Evolutionary conservation across 2,329 filamentous ascomycete genomes (phyloP).

Genomic region (Fusarium palustre): DNA sequence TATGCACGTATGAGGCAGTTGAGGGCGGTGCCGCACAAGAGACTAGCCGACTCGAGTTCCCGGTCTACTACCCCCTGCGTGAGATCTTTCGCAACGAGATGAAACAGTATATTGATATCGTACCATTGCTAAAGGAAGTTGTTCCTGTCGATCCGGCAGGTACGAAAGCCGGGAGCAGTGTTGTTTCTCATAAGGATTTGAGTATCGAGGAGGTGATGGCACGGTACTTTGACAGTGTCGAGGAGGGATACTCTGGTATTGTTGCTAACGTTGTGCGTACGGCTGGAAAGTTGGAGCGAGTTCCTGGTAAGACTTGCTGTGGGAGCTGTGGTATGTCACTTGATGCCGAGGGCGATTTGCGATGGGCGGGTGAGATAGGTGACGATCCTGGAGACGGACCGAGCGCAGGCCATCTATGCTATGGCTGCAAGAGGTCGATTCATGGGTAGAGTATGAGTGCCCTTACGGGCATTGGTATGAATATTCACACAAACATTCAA

Average conservation of each 20-base stretch:
- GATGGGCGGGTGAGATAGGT: slow-evolving; percentile 72
- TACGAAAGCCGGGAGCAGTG: slow-evolving; percentile 45
- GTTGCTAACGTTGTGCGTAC: slow-evolving; percentile 96
- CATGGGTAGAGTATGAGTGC: slow-evolving; percentile 55
- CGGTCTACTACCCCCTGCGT: slow-evolving; percentile 81
- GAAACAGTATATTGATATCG: slow-evolving; percentile 69
- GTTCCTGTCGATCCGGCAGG: slow-evolving; percentile 55
- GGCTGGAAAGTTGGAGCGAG: slow-evolving; percentile 78
- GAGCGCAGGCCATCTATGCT: slow-evolving; percentile 65
- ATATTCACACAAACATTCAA: slow-evolving; percentile 7
- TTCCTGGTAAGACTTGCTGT: slow-evolving; percentile 62
- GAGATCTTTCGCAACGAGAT: slow-evolving; percentile 89
- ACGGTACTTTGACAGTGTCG: slow-evolving; percentile 85
- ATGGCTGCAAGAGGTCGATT: slow-evolving; percentile 78
- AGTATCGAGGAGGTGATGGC: slow-evolving; percentile 93
- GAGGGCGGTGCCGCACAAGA: slow-evolving; percentile 38
- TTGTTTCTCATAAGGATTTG: slow-evolving; percentile 77
- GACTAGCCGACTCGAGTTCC: slow-evolving; percentile 47
- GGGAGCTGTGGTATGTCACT: slow-evolving; percentile 77
- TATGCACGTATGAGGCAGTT: slow-evolving; percentile 48
- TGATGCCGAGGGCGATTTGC: slow-evolving; percentile 70
- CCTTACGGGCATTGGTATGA: slow-evolving; percentile 8
- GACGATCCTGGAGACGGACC: slow-evolving; percentile 50
- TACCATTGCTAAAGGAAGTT: slow-evolving; percentile 64
- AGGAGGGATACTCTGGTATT: slow-evolving; percentile 87